These are phyloP conservation scores for Chaetomium strumarium DNA, from an alignment of 2,329 filamentous ascomycete species.

Conservation along the genomic window DNA sequence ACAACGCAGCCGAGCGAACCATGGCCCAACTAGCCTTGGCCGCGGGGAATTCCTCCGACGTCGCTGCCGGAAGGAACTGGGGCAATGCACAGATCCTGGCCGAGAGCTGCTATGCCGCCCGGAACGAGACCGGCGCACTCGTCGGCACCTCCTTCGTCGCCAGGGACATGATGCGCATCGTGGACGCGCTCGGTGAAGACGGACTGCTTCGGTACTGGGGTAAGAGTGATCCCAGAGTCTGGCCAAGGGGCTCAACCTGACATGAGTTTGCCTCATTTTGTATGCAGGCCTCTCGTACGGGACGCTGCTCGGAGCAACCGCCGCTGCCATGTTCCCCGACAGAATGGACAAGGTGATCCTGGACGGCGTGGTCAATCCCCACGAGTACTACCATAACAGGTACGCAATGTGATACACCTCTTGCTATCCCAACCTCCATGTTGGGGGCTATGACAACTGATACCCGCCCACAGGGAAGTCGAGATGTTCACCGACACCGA, in stretches of 20 bases:
- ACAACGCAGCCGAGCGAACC: not conserved
- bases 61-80: constrained; percentile 19
- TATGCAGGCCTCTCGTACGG: constrained; percentile 34
- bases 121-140: constrained; percentile 28
- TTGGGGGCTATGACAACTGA: not conserved
- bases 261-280: not conserved
- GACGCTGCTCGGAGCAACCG: constrained; percentile 33
- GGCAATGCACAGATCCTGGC: constrained; percentile 15
- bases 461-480: not conserved
- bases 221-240: constrained; percentile 3
- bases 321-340: constrained; percentile 37
- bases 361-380: constrained; percentile 30
- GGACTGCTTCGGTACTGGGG: constrained; percentile 37
- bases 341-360: constrained; percentile 30
- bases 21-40: not conserved
- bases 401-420: not conserved
- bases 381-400: constrained; percentile 10
- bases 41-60: constrained; percentile 13
- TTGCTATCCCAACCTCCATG: not conserved
- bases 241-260: not conserved
- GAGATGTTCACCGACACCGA: not conserved
- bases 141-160: constrained; percentile 40
- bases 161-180: constrained; percentile 39
- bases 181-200: constrained; percentile 38
- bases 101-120: constrained; percentile 23